Evolutionary conservation across 371 early-diverging fungal genomes (phyloP).

Genomic region (Umbelopsis sp.): DNA sequence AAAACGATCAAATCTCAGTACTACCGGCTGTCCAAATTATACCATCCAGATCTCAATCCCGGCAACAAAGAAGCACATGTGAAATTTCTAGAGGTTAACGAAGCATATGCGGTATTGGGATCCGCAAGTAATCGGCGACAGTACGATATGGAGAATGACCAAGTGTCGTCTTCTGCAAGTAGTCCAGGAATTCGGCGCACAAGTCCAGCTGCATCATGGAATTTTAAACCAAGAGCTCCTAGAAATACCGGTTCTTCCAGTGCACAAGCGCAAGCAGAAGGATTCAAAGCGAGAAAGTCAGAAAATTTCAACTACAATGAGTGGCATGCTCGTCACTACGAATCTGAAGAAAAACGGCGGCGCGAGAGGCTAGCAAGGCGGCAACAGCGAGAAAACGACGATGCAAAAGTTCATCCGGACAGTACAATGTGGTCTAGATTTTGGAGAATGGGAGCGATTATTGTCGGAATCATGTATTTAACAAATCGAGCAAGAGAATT

Average conservation of each 20-base stretch:
- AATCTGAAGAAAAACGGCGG: conserved; percentile 46
- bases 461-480: conserved; percentile 26
- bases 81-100: conserved; percentile 78
- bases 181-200: conserved; percentile 20
- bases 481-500: conserved; percentile 6
- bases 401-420: conserved; percentile 19
- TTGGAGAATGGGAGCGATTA: conserved; percentile 31
- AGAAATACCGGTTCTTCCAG: conserved; percentile 43
- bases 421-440: conserved; percentile 32
- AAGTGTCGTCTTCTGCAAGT: conserved; percentile 22
- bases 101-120: conserved; percentile 84
- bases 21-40: conserved; percentile 82
- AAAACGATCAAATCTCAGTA: conserved; percentile 78
- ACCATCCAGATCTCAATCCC: conserved; percentile 87
- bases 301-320: conserved; percentile 31
- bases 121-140: conserved; percentile 74
- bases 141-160: conserved; percentile 66
- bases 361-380: conserved; percentile 39
- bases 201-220: conserved; percentile 42
- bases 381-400: conserved; percentile 31
- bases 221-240: conserved; percentile 34
- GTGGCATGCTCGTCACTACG: conserved; percentile 41
- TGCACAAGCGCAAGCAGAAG: conserved; percentile 48
- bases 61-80: conserved; percentile 67
- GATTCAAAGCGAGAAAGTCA: conserved; percentile 20